Base-by-base conservation (phyloP, 2,329 filamentous ascomycete genomes). In the Dactylonectria macrodidyma region DNA sequence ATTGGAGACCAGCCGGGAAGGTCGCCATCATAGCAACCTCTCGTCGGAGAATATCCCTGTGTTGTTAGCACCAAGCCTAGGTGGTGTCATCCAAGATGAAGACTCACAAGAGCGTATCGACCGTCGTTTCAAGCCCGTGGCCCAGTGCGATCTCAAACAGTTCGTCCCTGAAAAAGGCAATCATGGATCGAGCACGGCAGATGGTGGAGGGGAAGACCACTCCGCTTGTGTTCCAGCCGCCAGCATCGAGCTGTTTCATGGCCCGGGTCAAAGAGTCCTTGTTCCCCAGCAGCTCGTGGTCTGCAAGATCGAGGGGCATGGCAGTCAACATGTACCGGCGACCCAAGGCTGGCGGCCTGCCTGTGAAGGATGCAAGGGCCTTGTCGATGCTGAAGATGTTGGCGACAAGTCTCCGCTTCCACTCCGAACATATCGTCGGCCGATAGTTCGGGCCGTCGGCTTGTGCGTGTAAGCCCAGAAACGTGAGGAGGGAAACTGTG, bases 301-400 rank as follows among this genome's bases (percentile, higher is more conserved):
- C 81, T 19, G 67, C 73, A 14, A 85, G 66, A 62, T 84, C 83
- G 5, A 84, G 75, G 2, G 82, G 82, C 12, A 81, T 68, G 1
- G 82, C 79, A 6, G 82, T 82, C 2, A 80, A 80, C 12, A 79
- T 71, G 63, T 81, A 84, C 2, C 74, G 73, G 12, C 76, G 76
- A 44, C 77, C 77, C 22, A 84, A 62, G 5, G 50, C 26, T 7
- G 62, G 62, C n/a, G 62, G 62, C 8, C 62, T 44, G 3, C 62
- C 62, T 33, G 38, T 38, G 38, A 60, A 65, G 1, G 62, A 55
- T 16, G 50, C 62, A 6, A 33, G 47, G 26, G 60, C 30, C 19
- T 65, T 65, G 19, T 65, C 62, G 3, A 46, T 38, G 19, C 26
- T 60, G 41, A 48, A 65, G 30, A 65, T 22, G 14, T 54, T 26